Base-by-base conservation (phyloP, 2,329 filamentous ascomycete genomes). In the Colletotrichum musae region DNA sequence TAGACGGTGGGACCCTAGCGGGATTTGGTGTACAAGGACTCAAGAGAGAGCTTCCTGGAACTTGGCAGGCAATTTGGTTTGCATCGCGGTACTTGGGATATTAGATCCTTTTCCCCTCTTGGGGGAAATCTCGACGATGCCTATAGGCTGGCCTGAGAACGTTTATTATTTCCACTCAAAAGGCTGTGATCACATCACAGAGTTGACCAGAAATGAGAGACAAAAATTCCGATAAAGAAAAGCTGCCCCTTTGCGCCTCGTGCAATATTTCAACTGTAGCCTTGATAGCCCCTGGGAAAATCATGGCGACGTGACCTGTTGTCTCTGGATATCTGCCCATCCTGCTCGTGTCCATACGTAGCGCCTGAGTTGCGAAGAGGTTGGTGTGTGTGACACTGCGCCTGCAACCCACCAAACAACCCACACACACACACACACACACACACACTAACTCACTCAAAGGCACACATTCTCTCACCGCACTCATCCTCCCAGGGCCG, bases 131-230 rank as follows among this genome's bases (percentile, higher is more conserved):
- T 18, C 52, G 64, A 64, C 59, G 64, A 59, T 52, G 52, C 52
- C 53, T 64, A 53, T 36, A 36, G 64, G 59, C 47, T 63, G 52
- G 64, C 56, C 57, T 61, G 65, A 71, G 53, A 56, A 58, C 10
- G 54, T 58, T 54, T 57, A 24, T 51, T 64, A 36, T 36, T 36
- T 36, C 32, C 32, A 36, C 32, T 36, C 32, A 36, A 36, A 12
- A 36, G 10, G 10, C 32, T 36, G 7, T 36, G 32, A 24, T 36
- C 9, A 12, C 32, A 36, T 24, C 9, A 36, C 32, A 36, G 32
- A 36, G 32, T 36, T 36, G 9, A 32, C 7, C 32, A 36, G 32
- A 36, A 36, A 36, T 36, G 32, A 36, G 32, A 36, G 32, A 36
- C 32, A 36, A 32, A 32, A 36, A 36, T 36, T 10, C 32, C 32